phyloP scores from a whole-genome alignment of 208 protist genomes.

The Leishmania turanica region DNA sequence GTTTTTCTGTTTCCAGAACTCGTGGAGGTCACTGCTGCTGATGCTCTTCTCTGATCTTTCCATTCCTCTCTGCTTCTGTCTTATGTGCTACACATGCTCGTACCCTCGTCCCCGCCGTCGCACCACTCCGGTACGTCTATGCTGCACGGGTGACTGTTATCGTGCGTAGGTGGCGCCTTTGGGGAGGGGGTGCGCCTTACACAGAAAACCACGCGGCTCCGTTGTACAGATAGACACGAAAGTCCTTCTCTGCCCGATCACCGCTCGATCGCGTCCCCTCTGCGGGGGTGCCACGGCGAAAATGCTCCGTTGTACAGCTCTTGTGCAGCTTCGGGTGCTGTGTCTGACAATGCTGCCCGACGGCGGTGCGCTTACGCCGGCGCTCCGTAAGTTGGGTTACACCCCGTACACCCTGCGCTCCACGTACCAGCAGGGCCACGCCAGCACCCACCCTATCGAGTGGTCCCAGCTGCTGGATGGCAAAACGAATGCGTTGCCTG shows the following conservation, averaged over 20 bases:
- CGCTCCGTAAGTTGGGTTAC: slow-evolving; percentile 65
- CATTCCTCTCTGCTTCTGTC: neutral
- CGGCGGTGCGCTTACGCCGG: slow-evolving; percentile 56
- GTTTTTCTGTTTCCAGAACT: neutral
- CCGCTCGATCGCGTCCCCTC: neutral
- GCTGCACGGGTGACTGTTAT: neutral
- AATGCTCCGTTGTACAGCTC: slow-evolving; percentile 24
- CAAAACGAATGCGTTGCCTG: slow-evolving; percentile 7
- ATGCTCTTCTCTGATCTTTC: neutral
- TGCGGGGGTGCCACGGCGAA: neutral
- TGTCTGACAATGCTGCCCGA: slow-evolving; percentile 75
- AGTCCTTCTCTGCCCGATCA: neutral
- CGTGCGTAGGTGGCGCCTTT: neutral
- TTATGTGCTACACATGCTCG: neutral
- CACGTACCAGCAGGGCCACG: slow-evolving; percentile 49
- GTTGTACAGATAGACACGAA: neutral
- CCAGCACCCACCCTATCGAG: slow-evolving; percentile 47
- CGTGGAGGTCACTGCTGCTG: neutral
- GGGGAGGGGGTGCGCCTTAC: neutral
- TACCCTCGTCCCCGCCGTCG: neutral
- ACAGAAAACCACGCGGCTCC: neutral
- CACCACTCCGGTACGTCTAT: neutral
- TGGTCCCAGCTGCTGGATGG: slow-evolving; percentile 53
- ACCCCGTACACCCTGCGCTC: slow-evolving; percentile 63
- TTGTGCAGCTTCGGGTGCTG: slow-evolving; percentile 50